These are phyloP conservation scores for Debaryomyces hansenii DNA, from an alignment of 805 yeast genomes.

Conservation along the genomic window DNA sequence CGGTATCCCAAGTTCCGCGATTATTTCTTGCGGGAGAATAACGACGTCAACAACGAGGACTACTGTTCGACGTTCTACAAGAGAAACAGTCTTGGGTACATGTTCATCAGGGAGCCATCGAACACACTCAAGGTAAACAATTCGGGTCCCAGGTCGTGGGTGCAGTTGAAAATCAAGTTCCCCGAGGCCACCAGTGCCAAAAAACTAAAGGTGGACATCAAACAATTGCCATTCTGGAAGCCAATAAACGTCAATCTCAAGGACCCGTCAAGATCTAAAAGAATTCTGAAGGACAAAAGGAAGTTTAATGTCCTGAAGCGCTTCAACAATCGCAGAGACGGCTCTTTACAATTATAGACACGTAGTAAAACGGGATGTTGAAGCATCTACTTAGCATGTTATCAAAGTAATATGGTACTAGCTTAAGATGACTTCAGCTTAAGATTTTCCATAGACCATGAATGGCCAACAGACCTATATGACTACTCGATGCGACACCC, in stretches of 20 bases:
- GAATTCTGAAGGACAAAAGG: not conserved
- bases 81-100: constrained; percentile 31
- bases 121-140: constrained; percentile 26
- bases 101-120: constrained; percentile 34
- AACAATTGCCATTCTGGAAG: constrained; percentile 25
- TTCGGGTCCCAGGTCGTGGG: constrained; percentile 25
- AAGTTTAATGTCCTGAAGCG: not conserved
- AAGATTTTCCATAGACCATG: too few species aligned
- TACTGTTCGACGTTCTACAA: constrained; percentile 36
- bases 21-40: not conserved
- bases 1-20: not conserved
- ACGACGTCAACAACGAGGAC: constrained; percentile 11
- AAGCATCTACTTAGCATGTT: too few species aligned
- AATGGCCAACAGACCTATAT: too few species aligned
- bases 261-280: not conserved
- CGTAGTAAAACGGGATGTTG: too few species aligned
- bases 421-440: too few species aligned
- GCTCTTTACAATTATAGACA: not conserved
- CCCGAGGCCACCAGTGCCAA: constrained; percentile 4
- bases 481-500: not conserved
- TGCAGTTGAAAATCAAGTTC: constrained; percentile 21
- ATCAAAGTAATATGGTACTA: too few species aligned
- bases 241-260: constrained; percentile 15
- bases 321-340: not conserved
- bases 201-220: constrained; percentile 26